phyloP scores from a whole-genome alignment of 352 stramenopile species.

The Plasmopara viticola region DNA sequence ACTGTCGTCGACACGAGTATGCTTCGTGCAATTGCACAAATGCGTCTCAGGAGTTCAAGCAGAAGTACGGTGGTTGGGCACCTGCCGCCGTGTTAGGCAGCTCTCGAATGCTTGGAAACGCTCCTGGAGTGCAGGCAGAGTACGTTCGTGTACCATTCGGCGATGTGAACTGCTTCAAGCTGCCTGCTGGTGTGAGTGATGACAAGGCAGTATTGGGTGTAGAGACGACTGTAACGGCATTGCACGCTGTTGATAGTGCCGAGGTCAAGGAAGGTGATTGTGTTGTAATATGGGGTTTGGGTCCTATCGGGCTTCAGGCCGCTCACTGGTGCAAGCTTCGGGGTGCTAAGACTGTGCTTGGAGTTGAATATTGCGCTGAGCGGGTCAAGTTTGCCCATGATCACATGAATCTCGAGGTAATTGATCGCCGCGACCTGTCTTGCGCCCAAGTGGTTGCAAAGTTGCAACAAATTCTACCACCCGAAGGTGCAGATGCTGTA shows the following conservation, averaged over 20 bases:
- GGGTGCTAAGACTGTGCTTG: conserved; percentile 52
- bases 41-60: conserved; percentile 54
- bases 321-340: conserved; percentile 61
- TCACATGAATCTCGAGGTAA: conserved; percentile 53
- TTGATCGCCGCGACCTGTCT: conserved; percentile 46
- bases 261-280: conserved; percentile 36
- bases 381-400: conserved; percentile 52
- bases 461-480: conserved; percentile 41
- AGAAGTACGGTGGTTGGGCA: conserved; percentile 59
- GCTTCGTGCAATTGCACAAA: conserved; percentile 70
- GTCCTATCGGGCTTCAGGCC: conserved; percentile 47
- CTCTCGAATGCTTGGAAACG: conserved; percentile 44
- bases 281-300: conserved; percentile 69
- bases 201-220: conserved; percentile 63
- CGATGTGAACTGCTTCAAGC: conserved; percentile 63
- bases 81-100: conserved; percentile 55
- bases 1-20: conserved; percentile 54
- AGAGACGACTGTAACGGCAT: conserved; percentile 46
- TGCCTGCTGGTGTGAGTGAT: conserved; percentile 44
- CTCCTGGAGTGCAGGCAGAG: conserved; percentile 66
- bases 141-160: conserved; percentile 69
- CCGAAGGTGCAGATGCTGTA: conserved; percentile 42
- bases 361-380: conserved; percentile 42
- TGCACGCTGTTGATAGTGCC: conserved; percentile 58
- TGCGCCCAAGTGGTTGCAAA: conserved; percentile 42